Evolutionary conservation across 2,329 filamentous ascomycete species (phyloP).

Genomic region (Diatrype stigma): DNA sequence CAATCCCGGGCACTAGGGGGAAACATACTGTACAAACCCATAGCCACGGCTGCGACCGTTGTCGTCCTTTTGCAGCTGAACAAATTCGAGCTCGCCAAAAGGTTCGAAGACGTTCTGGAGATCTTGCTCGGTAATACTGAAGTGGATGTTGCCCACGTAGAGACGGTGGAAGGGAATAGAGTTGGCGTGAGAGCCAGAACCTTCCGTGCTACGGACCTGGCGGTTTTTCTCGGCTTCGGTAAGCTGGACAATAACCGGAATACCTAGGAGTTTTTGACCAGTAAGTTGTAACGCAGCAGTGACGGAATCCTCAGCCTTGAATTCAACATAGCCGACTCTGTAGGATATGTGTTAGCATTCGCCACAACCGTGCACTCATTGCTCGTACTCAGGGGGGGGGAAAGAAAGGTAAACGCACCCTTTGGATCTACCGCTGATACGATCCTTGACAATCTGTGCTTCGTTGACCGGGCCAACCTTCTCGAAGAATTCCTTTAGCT

Average conservation of each 20-base stretch:
- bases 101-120: slow-evolving; percentile 95
- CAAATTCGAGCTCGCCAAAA: slow-evolving; percentile 95
- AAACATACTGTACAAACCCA: slow-evolving; percentile 93
- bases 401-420: slow-evolving; percentile 66
- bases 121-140: slow-evolving; percentile 96
- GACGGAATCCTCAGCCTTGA: slow-evolving; percentile 93
- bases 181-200: slow-evolving; percentile 65
- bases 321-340: slow-evolving; percentile 99
- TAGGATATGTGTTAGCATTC: slow-evolving; percentile 32
- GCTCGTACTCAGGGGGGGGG: too few species aligned
- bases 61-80: slow-evolving; percentile 96
- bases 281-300: slow-evolving; percentile 93
- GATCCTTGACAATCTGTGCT: slow-evolving; percentile 97
- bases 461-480: slow-evolving; percentile 93
- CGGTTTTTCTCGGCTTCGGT: slow-evolving; percentile 99
- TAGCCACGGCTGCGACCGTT: slow-evolving; percentile 87
- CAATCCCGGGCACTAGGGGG: too few species aligned
- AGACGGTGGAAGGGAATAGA: slow-evolving; percentile 94
- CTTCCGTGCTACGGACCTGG: slow-evolving; percentile 80
- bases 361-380: slow-evolving; percentile 1
- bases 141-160: slow-evolving; percentile 99
- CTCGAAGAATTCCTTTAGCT: slow-evolving; percentile 93
- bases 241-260: slow-evolving; percentile 96
- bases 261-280: slow-evolving; percentile 96
- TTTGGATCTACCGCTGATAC: slow-evolving; percentile 94